These are phyloP conservation scores for Neurospora sp. DNA, from an alignment of 495 filamentous ascomycete species.

Conservation along the genomic window DNA sequence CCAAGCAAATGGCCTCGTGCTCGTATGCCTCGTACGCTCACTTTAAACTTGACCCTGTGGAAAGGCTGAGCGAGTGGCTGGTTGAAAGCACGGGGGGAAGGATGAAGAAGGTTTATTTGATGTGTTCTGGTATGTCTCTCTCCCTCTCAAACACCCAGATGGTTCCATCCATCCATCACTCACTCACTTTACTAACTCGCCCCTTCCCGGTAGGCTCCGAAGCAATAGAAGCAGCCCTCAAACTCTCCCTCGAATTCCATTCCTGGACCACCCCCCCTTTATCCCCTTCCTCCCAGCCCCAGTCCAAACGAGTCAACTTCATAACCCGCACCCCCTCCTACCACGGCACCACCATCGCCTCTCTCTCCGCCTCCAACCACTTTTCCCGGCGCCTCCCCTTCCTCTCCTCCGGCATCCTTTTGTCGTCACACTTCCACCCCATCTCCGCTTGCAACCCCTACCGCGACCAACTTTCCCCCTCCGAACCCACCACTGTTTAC, in stretches of 20 bases:
- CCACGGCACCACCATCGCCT: slow-evolving; percentile 60
- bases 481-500: neutral
- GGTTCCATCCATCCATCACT: neutral
- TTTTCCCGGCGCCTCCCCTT: slow-evolving; percentile 45
- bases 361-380: slow-evolving; percentile 50
- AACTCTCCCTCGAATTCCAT: slow-evolving; percentile 54
- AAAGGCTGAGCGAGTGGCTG: slow-evolving; percentile 28
- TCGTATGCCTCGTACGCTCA: slow-evolving; percentile 35
- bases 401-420: slow-evolving; percentile 35
- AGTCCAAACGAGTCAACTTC: slow-evolving; percentile 25
- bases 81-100: slow-evolving; percentile 31
- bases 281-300: too few relatives aligned
- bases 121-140: slow-evolving; percentile 42
- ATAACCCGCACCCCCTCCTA: slow-evolving; percentile 58
- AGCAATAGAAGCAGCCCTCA: slow-evolving; percentile 61
- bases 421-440: slow-evolving; percentile 37
- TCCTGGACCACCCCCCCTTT: slow-evolving; percentile 29
- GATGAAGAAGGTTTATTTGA: slow-evolving; percentile 36
- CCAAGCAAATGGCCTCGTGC: slow-evolving; percentile 20
- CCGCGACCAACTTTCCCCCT: slow-evolving; percentile 24
- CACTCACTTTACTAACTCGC: too few relatives aligned
- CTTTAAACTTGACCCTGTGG: slow-evolving; percentile 26
- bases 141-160: too few relatives aligned
- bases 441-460: slow-evolving; percentile 52
- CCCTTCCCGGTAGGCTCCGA: too few relatives aligned